Evolutionary conservation across 1,284 basidiomycete species (phyloP).

Genomic region (Cutaneotrichosporon cavernicola): DNA sequence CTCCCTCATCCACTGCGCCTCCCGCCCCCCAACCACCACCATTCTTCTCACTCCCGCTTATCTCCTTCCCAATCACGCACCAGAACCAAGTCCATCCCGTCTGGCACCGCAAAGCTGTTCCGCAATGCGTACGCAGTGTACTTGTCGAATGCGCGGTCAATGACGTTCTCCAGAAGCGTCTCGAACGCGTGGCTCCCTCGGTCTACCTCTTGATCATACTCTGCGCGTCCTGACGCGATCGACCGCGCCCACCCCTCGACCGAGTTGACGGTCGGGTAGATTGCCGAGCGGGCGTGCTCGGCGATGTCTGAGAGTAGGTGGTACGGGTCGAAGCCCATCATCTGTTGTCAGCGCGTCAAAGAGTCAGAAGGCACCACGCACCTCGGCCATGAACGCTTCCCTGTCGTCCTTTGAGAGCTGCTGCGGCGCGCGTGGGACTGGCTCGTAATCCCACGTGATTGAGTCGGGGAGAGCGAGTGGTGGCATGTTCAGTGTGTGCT

Average conservation of each 20-base stretch:
- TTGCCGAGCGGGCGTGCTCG: conserved; percentile 38
- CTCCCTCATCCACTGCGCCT: background rate
- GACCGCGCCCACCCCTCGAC: conserved; percentile 39
- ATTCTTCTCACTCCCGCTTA: background rate
- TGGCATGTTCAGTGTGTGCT: conserved; percentile 35
- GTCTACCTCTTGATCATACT: conserved; percentile 36
- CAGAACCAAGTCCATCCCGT: conserved; percentile 44
- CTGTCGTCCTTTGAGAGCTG: conserved; percentile 35
- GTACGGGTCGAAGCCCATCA: conserved; percentile 45
- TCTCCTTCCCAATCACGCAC: conserved; percentile 24
- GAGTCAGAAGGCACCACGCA: conserved; percentile 17
- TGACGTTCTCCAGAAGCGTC: conserved; percentile 49
- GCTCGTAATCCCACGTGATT: conserved; percentile 40
- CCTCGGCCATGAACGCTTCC: conserved; percentile 42
- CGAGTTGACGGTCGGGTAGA: conserved; percentile 36
- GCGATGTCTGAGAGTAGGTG: conserved; percentile 42
- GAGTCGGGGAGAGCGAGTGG: conserved; percentile 33
- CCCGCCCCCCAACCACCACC: background rate
- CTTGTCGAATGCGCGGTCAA: conserved; percentile 52
- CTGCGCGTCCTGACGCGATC: conserved; percentile 23
- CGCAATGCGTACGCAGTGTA: conserved; percentile 50
- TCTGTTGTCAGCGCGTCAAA: conserved; percentile 24
- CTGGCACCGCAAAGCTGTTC: conserved; percentile 51
- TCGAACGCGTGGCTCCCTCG: conserved; percentile 50
- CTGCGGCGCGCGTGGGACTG: conserved; percentile 11